A percentile compares a stretch with the other conserved stretches of the same genome.
These are phyloP conservation scores for Chenopodium quinoa DNA, from an alignment of 148 eudicot genomes.

Conservation along the genomic window DNA sequence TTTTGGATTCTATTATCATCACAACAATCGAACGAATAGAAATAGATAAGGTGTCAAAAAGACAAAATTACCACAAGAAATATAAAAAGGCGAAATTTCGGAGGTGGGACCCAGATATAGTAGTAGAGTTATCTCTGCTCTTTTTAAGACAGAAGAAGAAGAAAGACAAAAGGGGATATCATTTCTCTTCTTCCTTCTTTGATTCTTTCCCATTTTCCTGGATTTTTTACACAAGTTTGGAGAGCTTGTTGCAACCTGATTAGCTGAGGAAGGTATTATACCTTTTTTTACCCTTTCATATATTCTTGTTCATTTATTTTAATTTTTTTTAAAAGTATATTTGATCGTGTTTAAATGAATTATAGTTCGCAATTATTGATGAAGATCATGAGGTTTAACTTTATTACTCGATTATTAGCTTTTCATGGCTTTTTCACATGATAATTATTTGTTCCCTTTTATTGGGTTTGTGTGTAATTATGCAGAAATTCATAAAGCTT, in stretches of 20 bases:
- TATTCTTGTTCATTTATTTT: neutral
- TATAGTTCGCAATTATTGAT: neutral
- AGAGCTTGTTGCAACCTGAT: constrained; percentile 6
- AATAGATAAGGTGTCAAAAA: no score
- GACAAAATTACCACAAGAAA: no score
- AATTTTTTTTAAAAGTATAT: neutral
- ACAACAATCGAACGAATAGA: no score
- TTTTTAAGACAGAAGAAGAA: constrained; percentile 1
- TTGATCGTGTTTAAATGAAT: neutral
- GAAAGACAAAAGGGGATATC: neutral
- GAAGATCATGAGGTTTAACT: neutral
- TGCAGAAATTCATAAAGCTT: no score
- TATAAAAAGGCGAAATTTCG: constrained; percentile 7
- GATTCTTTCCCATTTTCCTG: neutral
- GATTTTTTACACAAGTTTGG: neutral
- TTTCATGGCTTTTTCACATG: neutral
- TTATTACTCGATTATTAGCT: no score
- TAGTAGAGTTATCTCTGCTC: neutral
- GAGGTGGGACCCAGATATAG: constrained; percentile 6
- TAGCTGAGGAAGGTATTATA: constrained; percentile 6
- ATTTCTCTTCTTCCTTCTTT: neutral
- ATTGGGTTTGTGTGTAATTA: no score
- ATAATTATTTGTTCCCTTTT: no score
- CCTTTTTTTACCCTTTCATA: neutral
- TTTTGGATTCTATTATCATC: no score